Evolutionary conservation across 352 stramenopile genomes (phyloP).

Genomic region (Globisporangium emineosum): DNA sequence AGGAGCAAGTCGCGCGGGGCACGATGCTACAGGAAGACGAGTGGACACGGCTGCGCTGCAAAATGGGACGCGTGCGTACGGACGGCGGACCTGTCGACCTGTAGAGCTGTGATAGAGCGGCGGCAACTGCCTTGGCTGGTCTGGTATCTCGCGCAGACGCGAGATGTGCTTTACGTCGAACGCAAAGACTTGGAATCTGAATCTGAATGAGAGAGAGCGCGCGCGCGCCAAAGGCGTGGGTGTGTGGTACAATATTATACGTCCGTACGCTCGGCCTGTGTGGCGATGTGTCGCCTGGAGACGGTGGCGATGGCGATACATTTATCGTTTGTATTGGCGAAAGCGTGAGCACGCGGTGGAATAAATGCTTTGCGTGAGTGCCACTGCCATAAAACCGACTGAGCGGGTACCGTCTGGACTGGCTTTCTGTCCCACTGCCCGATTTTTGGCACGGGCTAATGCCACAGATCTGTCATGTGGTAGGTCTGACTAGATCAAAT

Average conservation of each 20-base stretch:
- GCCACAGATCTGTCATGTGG: background rate
- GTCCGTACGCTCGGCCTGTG: background rate
- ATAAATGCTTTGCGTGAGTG: constrained; percentile 1
- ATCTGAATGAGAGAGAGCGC: background rate
- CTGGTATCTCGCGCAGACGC: constrained; percentile 4
- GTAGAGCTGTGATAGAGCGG: background rate
- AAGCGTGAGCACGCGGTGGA: background rate
- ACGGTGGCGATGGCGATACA: background rate
- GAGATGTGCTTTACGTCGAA: background rate
- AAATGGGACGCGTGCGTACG: background rate
- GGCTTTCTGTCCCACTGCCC: background rate
- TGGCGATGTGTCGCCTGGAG: background rate
- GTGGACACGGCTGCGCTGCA: background rate
- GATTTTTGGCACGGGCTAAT: background rate
- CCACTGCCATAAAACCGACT: constrained; percentile 11
- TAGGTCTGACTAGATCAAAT: background rate
- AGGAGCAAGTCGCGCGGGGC: constrained; percentile 2
- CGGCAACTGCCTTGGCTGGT: background rate
- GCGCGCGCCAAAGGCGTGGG: background rate
- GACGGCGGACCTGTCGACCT: background rate
- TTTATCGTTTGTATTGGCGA: background rate
- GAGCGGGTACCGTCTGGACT: constrained; percentile 9
- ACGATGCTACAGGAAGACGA: background rate
- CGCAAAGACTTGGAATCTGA: constrained; percentile 8
- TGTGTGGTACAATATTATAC: background rate